Evolutionary conservation across 495 filamentous ascomycete species (phyloP).

Genomic region (Filosporella fistucella): DNA sequence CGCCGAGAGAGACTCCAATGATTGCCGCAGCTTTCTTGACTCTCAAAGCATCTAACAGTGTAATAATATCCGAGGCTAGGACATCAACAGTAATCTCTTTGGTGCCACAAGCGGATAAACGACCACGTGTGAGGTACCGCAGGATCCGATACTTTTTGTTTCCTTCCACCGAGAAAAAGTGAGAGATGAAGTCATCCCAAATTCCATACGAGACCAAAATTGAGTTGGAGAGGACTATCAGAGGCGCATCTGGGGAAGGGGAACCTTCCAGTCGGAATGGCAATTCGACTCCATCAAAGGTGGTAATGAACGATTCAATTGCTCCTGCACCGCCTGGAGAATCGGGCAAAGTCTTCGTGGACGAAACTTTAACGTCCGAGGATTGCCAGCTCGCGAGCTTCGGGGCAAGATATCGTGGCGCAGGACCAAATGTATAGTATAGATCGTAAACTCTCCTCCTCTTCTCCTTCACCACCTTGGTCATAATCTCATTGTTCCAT

Average conservation of each 20-base stretch:
- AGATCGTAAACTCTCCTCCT: constrained; percentile 58
- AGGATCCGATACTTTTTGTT: constrained; percentile 66
- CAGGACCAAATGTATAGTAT: constrained; percentile 74
- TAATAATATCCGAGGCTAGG: constrained; percentile 59
- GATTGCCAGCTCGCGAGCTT: constrained; percentile 32
- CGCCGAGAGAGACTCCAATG: constrained; percentile 74
- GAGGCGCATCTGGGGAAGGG: constrained; percentile 56
- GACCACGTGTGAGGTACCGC: constrained; percentile 66
- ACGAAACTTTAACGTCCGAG: constrained; percentile 37
- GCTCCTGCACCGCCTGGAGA: constrained; percentile 35
- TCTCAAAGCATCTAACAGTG: constrained; percentile 53
- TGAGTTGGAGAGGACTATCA: constrained; percentile 69
- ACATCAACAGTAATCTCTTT: constrained; percentile 57
- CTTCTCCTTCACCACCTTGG: constrained; percentile 50
- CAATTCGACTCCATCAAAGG: constrained; percentile 59
- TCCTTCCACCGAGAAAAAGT: constrained; percentile 50
- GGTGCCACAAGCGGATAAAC: constrained; percentile 35
- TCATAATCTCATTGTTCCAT: constrained; percentile 49
- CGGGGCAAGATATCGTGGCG: constrained; percentile 57
- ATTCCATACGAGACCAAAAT: constrained; percentile 69
- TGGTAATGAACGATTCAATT: constrained; percentile 62
- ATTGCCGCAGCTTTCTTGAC: constrained; percentile 55
- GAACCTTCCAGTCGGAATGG: constrained; percentile 74
- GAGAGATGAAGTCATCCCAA: constrained; percentile 67
- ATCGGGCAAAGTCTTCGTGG: constrained; percentile 44